Conservation (phyloP, 805 yeast species). For the Candida peoriensis region DNA sequence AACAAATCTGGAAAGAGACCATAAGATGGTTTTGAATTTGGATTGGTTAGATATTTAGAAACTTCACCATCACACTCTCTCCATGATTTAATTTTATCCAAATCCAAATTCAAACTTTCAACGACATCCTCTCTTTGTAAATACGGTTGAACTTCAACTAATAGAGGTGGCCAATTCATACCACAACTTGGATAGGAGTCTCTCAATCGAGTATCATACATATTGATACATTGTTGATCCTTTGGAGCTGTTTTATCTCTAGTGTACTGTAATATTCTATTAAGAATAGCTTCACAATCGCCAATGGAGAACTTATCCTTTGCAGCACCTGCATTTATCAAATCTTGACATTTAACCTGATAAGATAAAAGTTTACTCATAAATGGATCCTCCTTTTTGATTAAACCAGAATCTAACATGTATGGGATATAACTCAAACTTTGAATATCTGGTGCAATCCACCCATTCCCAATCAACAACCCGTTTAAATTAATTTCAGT, state of each 20-base stretch:
- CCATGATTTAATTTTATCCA: constrained; percentile 47
- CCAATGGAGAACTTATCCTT: constrained; percentile 26
- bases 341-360: constrained; percentile 59
- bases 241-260: constrained; percentile 26
- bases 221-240: constrained; percentile 63
- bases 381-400: constrained; percentile 35
- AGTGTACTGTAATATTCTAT: constrained; percentile 25
- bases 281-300: constrained; percentile 42
- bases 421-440: constrained; percentile 76
- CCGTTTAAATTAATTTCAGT: constrained; percentile 48
- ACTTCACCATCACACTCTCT: constrained; percentile 71
- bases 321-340: constrained; percentile 29
- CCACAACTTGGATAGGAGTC: constrained; percentile 88
- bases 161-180: constrained; percentile 81
- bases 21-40: constrained; percentile 53
- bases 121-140: constrained; percentile 44
- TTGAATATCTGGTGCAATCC: constrained; percentile 88
- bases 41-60: constrained; percentile 43
- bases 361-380: constrained; percentile 38
- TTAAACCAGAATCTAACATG: constrained; percentile 51
- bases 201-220: constrained; percentile 70
- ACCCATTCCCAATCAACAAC: constrained; percentile 83
- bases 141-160: constrained; percentile 48
- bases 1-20: constrained; percentile 63
- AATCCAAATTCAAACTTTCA: constrained; percentile 46